These are phyloP conservation scores for Exophiala oligosperma DNA, from an alignment of 2,329 filamentous ascomycete genomes.

Conservation along the genomic window DNA sequence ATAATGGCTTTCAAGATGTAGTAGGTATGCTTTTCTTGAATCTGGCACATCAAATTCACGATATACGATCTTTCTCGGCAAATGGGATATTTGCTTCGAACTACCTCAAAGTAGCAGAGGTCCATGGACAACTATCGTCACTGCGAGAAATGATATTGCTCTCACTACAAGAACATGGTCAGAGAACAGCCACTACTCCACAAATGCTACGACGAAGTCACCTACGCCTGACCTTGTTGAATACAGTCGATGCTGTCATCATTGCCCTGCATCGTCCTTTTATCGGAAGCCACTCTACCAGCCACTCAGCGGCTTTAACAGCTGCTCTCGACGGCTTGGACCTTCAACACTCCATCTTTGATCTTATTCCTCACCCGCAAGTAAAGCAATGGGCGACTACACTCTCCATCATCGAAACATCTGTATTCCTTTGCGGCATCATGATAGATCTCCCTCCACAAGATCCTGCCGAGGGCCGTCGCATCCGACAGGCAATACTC, in stretches of 20 bases:
- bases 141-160: not conserved
- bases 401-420: slow-evolving; percentile 8
- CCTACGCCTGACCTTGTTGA: not conserved
- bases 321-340: slow-evolving; percentile 6
- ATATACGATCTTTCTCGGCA: slow-evolving; percentile 5
- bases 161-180: not conserved
- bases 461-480: not conserved
- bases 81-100: not conserved
- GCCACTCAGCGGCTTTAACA: slow-evolving; percentile 4
- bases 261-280: slow-evolving; percentile 11
- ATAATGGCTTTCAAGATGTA: not conserved
- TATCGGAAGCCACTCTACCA: slow-evolving; percentile 3
- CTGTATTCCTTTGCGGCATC: slow-evolving; percentile 6
- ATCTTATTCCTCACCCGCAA: not conserved
- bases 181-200: not conserved
- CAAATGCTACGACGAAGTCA: not conserved
- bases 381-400: not conserved
- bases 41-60: slow-evolving; percentile 8
- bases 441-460: not conserved
- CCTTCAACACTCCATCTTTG: slow-evolving; percentile 5
- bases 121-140: slow-evolving; percentile 2
- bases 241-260: slow-evolving; percentile 4
- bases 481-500: slow-evolving; percentile 1
- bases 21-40: slow-evolving; percentile 1
- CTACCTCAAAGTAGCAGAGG: not conserved